Evolutionary conservation across 495 filamentous ascomycete genomes (phyloP), one percentile per base, ranked within the genome.

Genomic region (Penicillium ucsense): DNA sequence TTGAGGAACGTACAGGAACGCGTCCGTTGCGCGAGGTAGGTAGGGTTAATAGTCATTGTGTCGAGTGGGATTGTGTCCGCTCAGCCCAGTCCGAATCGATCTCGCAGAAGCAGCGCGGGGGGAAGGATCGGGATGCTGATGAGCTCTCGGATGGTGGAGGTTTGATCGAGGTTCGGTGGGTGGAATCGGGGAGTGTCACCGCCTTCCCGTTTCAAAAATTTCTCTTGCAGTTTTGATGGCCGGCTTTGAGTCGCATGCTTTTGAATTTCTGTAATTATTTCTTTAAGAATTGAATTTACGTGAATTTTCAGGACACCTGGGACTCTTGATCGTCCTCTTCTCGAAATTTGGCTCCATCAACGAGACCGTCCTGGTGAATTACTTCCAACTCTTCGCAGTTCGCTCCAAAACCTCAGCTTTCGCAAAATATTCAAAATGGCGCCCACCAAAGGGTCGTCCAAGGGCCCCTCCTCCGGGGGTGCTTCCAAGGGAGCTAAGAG

Each of bases 21-120:
- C 63, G 90, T 94, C 65, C 80, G 81, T 69, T 88, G 80, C 53
- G 92, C 91, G 48, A 96, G 86, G 71, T 87, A 84, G 48, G 92
- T 96, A 38, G 92, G 88, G 70, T 92, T 86, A 70, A 97, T 91
- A 36, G 83, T 80, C 80, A 82, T 88, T 29, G 49, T 70, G 59
- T 45, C 33, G 39, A 46, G 5, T 38, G 20, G 27, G 39, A 41
- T 33, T 28, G 51, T 32, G 38, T 54, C 49, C 49, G 46, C 50
- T 56, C 48, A 54, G 39, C 41, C 48, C 52, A 50, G 50, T 38
- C 51, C 52, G 48, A 54, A 48, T 56, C 52, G 54, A 56, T 53
- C 53, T 50, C 56, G 50, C 46, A 40, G 48, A 48, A 45, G 38
- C 45, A 51, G 45, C 35, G 39, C 38, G 48, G 44, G 51, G 34